Percentiles rank a stretch among this genome's conserved stretches.
Evolutionary conservation across 169 alveolate genomes (phyloP).

Genomic region (Condylostoma magnum): DNA sequence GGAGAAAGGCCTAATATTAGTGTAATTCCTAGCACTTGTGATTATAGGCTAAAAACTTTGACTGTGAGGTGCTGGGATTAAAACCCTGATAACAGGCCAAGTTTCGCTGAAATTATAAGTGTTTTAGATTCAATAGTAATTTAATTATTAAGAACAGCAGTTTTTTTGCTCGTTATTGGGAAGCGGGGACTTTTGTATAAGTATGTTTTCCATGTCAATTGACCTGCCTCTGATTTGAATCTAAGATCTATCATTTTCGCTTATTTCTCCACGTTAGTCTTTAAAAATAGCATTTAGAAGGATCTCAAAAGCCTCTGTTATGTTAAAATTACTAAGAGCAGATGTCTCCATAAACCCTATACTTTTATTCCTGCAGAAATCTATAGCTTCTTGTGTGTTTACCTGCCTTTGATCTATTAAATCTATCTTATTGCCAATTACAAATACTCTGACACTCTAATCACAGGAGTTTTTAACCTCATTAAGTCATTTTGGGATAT

Average conservation of each 20-base stretch:
- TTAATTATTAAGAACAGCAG: no score
- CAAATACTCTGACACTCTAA: no score
- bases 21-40: neutral
- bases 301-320: slow-evolving; percentile 23
- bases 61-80: slow-evolving; percentile 80
- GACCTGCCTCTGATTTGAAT: no score
- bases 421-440: neutral
- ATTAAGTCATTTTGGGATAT: slow-evolving; percentile 48
- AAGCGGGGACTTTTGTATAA: no score
- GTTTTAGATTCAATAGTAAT: slow-evolving; percentile 12
- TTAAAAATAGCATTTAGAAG: slow-evolving; percentile 12
- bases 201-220: no score
- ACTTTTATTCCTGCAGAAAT: neutral
- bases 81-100: slow-evolving; percentile 72
- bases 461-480: slow-evolving; percentile 40
- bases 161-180: no score
- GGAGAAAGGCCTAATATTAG: slow-evolving; percentile 25
- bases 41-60: slow-evolving; percentile 35
- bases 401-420: neutral
- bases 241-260: no score
- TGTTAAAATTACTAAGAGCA: neutral
- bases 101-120: slow-evolving; percentile 53
- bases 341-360: neutral
- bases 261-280: no score
- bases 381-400: neutral